These are phyloP conservation scores for Bretschneidera sinensis DNA, from an alignment of 345 rosid genomes.

Conservation along the genomic window DNA sequence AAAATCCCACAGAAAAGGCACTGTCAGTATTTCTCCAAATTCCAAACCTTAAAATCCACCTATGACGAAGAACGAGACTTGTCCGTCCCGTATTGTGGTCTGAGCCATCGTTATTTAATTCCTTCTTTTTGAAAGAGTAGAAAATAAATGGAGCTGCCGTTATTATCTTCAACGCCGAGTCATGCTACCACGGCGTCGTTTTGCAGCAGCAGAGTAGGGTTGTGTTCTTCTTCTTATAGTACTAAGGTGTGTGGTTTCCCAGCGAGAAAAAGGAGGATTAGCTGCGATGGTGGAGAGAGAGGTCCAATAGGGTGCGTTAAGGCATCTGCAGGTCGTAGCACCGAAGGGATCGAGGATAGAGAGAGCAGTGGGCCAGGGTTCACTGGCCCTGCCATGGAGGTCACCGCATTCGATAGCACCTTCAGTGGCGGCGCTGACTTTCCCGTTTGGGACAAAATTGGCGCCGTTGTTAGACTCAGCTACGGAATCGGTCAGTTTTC, in stretches of 20 bases:
- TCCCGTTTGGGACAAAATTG: conserved; percentile 90
- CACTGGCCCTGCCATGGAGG: conserved; percentile 62
- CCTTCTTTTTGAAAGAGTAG: no score
- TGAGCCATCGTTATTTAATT: background rate
- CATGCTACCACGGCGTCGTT: conserved; percentile 22
- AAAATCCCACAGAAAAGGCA: background rate
- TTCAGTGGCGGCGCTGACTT: conserved; percentile 61
- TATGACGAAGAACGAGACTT: background rate
- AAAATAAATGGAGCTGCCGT: conserved; percentile 40
- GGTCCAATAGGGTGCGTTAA: conserved; percentile 25
- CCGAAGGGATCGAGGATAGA: conserved; percentile 47
- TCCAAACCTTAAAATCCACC: no score
- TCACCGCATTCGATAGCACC: conserved; percentile 61
- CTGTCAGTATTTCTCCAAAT: background rate
- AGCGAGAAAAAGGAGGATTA: conserved; percentile 26
- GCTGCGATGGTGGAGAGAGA: conserved; percentile 19
- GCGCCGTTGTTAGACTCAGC: conserved; percentile 78
- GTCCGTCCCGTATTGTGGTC: conserved; percentile 8
- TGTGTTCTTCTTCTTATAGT: conserved; percentile 22
- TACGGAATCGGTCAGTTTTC: conserved; percentile 65
- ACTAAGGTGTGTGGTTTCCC: conserved; percentile 18
- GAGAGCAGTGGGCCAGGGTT: no score
- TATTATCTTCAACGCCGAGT: conserved; percentile 28
- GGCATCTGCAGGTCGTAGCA: conserved; percentile 42
- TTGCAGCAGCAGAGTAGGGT: conserved; percentile 25